A percentile compares a stretch with the other conserved stretches of the same genome.
Evolutionary conservation across 768 basidiomycete species (phyloP).

Genomic region (Leucocoprinus leucothites): DNA sequence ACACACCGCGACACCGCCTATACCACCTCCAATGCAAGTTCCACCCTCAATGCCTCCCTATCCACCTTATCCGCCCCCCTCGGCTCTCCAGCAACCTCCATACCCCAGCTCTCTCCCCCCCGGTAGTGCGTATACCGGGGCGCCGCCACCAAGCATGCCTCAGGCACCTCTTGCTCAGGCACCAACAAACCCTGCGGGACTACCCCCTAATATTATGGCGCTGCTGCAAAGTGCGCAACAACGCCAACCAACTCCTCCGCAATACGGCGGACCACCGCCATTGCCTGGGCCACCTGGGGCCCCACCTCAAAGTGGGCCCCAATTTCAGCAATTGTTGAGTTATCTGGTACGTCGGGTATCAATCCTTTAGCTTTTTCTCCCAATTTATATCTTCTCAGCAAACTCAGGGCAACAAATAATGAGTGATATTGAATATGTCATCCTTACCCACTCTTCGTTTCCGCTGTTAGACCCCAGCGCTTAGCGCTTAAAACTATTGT

Average conservation of each 20-base stretch:
- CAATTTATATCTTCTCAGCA: constrained; percentile 1
- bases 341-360: constrained; percentile 49
- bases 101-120: constrained; percentile 31
- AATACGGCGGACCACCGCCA: constrained; percentile 37
- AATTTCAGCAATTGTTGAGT: constrained; percentile 68
- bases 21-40: constrained; percentile 36
- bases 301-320: constrained; percentile 26
- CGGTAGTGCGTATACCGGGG: constrained; percentile 20
- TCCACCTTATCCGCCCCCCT: constrained; percentile 33
- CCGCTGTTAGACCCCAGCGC: neutral
- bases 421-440: too few relatives aligned
- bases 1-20: constrained; percentile 31
- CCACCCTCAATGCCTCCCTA: constrained; percentile 40
- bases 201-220: constrained; percentile 72
- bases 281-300: constrained; percentile 38
- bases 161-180: constrained; percentile 24
- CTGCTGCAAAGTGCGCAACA: constrained; percentile 58
- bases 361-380: neutral
- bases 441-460: too few relatives aligned
- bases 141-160: constrained; percentile 19
- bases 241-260: constrained; percentile 33
- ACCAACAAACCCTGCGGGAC: constrained; percentile 31
- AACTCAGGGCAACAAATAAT: constrained; percentile 10
- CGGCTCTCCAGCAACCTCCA: constrained; percentile 21
- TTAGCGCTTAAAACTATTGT: constrained; percentile 6